phyloP scores from a whole-genome alignment of 2,329 filamentous ascomycete species.

The Xylaria sp. region DNA sequence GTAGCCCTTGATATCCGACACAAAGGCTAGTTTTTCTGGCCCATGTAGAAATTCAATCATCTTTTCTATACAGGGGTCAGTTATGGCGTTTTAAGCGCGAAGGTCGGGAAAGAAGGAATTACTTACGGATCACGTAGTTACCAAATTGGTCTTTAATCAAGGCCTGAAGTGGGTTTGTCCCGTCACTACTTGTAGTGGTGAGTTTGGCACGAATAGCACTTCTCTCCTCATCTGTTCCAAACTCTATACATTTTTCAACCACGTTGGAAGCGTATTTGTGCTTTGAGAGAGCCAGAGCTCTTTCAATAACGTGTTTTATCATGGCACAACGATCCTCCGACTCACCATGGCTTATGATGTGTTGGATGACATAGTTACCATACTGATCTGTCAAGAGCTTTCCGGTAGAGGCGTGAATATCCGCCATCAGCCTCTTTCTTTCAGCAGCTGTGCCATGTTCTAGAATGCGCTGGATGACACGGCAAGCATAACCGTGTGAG shows the following conservation, averaged over 20 bases:
- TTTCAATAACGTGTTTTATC: slow-evolving; percentile 75
- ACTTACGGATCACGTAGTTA: slow-evolving; percentile 97
- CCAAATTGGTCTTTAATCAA: slow-evolving; percentile 92
- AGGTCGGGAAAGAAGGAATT: background rate
- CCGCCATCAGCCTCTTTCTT: slow-evolving; percentile 76
- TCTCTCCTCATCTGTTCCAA: slow-evolving; percentile 75
- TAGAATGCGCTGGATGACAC: slow-evolving; percentile 91
- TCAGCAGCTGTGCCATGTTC: slow-evolving; percentile 81
- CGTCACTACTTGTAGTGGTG: slow-evolving; percentile 68
- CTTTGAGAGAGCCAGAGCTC: slow-evolving; percentile 81
- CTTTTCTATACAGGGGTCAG: slow-evolving; percentile 72
- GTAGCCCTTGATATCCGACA: slow-evolving; percentile 67
- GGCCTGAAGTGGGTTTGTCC: slow-evolving; percentile 74
- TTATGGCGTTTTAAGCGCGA: background rate
- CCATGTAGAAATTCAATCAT: slow-evolving; percentile 73
- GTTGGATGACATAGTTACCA: slow-evolving; percentile 96
- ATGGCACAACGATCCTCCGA: slow-evolving; percentile 77
- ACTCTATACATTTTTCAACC: slow-evolving; percentile 89
- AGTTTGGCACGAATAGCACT: slow-evolving; percentile 73
- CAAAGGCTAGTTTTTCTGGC: slow-evolving; percentile 66
- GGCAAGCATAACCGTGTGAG: slow-evolving; percentile 85
- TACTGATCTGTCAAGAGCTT: slow-evolving; percentile 86
- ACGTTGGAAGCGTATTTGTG: slow-evolving; percentile 98
- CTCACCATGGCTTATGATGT: slow-evolving; percentile 83
- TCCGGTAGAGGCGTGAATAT: slow-evolving; percentile 78